Base-by-base conservation (phyloP, 768 basidiomycete species). In the Mycena belliarum region DNA sequence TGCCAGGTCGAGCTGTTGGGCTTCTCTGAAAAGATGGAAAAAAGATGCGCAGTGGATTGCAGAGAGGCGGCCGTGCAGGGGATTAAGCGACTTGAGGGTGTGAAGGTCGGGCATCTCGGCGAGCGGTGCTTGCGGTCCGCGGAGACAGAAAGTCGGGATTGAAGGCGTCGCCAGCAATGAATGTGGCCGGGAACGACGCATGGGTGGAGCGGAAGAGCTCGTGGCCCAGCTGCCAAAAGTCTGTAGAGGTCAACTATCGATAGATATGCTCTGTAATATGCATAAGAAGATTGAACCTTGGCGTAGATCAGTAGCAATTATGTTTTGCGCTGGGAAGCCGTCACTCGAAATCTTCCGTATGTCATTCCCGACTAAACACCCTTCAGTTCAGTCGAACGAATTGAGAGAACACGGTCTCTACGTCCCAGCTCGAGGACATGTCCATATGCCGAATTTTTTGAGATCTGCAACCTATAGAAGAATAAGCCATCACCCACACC, bases 141-240 rank as follows among this genome's bases (percentile, higher is more conserved):
- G 73, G 49, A 32, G 29, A 32, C 12, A 32, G 12, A 32, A 81
- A 72, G 3, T 61, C 55, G 8, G 77, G 69, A 57, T 85, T 76
- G 45, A 88, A 79, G 0, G 69, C 74, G 57, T 89, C 78, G 1
- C 86, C 87, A 14, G 75, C 69, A 16, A 88, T 51, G 65, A 89
- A 88, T 0, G 72, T 67, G 0, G 76, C 82, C 2, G 83, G 81
- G 68, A 84, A 87, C 0, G 78, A 74, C 37, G 78, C 70, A 0
- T 79, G 77, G 0, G 74, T 82, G 4, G 80, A 76, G 48, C 68
- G 76, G 71, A 87, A 89, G 16, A 89, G 73, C 41, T 80, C 73
- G 59, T 88, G 85, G 1, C 87, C 87, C 5, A 80, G 73, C 6
- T 82, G 75, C 86, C 85, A 88, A 59, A 84, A 83, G 11, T 72